Conservation (phyloP, 2,329 filamentous ascomycete species). For the Chaetothyriales sp. region DNA sequence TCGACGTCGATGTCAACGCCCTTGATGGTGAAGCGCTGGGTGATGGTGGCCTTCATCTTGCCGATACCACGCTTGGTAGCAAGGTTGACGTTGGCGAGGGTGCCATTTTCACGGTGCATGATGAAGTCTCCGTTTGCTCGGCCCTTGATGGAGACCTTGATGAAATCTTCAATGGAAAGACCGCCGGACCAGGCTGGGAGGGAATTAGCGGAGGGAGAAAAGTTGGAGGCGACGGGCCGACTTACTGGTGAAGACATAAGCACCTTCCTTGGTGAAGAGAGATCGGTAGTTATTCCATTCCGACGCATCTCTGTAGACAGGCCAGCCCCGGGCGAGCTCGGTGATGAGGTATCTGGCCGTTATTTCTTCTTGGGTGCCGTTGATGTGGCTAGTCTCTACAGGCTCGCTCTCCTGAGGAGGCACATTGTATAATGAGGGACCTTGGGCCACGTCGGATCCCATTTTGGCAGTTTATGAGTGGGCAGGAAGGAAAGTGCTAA, state of each 20-base stretch:
- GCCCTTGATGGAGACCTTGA: slow-evolving; percentile 37
- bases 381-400: slow-evolving; percentile 27
- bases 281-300: slow-evolving; percentile 42
- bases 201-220: slow-evolving; percentile 2
- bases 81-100: slow-evolving; percentile 32
- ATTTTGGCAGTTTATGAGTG: not conserved
- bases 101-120: slow-evolving; percentile 43
- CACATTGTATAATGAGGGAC: slow-evolving; percentile 15
- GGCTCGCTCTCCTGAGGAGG: slow-evolving; percentile 16
- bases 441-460: not conserved
- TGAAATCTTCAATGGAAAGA: slow-evolving; percentile 34
- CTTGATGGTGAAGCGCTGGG: slow-evolving; percentile 33
- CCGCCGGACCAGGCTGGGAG: slow-evolving; percentile 35
- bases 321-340: slow-evolving; percentile 43
- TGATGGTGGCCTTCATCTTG: slow-evolving; percentile 44
- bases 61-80: slow-evolving; percentile 32
- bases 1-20: slow-evolving; percentile 35
- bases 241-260: slow-evolving; percentile 39
- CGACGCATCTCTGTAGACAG: slow-evolving; percentile 40
- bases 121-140: slow-evolving; percentile 41
- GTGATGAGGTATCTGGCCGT: slow-evolving; percentile 35
- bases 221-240: slow-evolving; percentile 2
- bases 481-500: not conserved
- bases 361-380: slow-evolving; percentile 30
- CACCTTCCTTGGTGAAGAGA: slow-evolving; percentile 33